A percentile compares a stretch with the other conserved stretches of the same genome.
Conservation (phyloP, 768 basidiomycete genomes). For the Russula compacta region DNA sequence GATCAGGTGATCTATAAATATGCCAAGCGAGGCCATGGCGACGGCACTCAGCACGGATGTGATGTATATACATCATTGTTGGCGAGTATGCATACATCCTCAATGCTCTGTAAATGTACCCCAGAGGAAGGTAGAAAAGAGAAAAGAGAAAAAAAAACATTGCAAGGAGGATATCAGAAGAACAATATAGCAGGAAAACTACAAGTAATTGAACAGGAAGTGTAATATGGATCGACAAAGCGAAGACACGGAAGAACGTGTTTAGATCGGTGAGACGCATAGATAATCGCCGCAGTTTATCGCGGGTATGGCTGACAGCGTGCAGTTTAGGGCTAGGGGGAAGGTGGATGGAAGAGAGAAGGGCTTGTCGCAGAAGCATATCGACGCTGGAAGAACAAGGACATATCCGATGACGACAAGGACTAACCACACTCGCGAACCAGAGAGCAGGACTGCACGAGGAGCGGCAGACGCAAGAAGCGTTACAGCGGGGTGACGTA, state of each 20-base stretch:
- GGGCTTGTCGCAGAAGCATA: constrained; percentile 11
- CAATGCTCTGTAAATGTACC: constrained; percentile 13
- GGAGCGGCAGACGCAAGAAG: background rate
- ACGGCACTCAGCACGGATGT: constrained; percentile 15
- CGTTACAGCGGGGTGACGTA: background rate
- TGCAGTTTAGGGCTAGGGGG: background rate
- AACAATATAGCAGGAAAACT: constrained; percentile 16
- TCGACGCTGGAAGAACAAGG: background rate
- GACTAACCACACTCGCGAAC: background rate
- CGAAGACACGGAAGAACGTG: constrained; percentile 4
- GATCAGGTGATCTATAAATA: constrained; percentile 11
- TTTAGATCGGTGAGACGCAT: constrained; percentile 15
- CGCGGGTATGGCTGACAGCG: background rate
- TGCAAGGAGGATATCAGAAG: constrained; percentile 8
- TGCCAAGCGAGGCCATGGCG: background rate
- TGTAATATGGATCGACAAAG: constrained; percentile 16
- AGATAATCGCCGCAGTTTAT: constrained; percentile 9
- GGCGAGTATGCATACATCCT: constrained; percentile 19
- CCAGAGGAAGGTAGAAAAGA: background rate
- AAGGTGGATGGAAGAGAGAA: background rate
- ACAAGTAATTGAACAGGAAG: constrained; percentile 19
- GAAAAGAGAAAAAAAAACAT: constrained; percentile 5
- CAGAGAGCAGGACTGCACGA: background rate
- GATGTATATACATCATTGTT: constrained; percentile 12
- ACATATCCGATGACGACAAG: constrained; percentile 10